phyloP scores from a whole-genome alignment of 306 rosid species.

The Malus asiatica region DNA sequence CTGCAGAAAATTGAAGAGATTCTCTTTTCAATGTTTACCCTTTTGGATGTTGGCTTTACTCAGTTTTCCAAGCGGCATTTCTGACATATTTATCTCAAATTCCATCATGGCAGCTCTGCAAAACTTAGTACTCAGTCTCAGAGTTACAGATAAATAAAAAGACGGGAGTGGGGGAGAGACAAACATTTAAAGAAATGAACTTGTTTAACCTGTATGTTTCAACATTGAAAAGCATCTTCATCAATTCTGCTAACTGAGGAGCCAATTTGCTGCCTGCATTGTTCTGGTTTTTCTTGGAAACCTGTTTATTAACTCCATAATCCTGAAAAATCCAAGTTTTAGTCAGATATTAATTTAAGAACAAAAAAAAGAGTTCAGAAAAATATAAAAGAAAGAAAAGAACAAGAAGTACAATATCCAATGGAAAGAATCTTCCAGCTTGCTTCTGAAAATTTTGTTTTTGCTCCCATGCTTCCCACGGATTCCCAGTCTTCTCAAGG shows the following conservation, averaged over 20 bases:
- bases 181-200: conserved; percentile 3
- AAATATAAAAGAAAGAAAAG: conserved; percentile 11
- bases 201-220: conserved; percentile 81
- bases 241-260: conserved; percentile 68
- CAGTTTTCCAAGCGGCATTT: conserved; percentile 97
- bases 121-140: conserved; percentile 34
- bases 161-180: neutral
- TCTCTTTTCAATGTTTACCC: conserved; percentile 36
- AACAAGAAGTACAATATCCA: conserved; percentile 67
- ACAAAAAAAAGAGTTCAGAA: neutral
- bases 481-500: conserved; percentile 90
- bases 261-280: conserved; percentile 51
- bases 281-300: conserved; percentile 40
- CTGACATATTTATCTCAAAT: conserved; percentile 92
- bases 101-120: conserved; percentile 98
- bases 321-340: conserved; percentile 49
- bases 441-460: conserved; percentile 71
- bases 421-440: conserved; percentile 93
- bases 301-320: conserved; percentile 77
- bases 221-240: conserved; percentile 85
- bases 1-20: neutral
- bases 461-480: conserved; percentile 98
- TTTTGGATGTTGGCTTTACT: conserved; percentile 83
- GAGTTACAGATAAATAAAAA: neutral
- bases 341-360: neutral